These are phyloP conservation scores for Lepiota venenata DNA, from an alignment of 768 basidiomycete species.

Conservation along the genomic window DNA sequence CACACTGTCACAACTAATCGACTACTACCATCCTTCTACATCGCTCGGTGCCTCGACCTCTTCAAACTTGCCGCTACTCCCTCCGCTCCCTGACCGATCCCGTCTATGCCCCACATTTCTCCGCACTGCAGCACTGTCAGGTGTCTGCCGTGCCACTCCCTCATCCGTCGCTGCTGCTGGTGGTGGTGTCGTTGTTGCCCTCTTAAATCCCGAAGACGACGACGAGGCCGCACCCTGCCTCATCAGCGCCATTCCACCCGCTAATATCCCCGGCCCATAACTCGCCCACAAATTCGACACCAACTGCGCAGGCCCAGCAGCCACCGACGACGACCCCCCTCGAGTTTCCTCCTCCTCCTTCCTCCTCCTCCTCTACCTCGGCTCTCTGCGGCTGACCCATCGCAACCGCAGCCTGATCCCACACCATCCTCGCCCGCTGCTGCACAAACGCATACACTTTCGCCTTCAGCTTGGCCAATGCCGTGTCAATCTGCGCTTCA, in stretches of 20 bases:
- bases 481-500: slow-evolving; percentile 81
- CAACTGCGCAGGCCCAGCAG: slow-evolving; percentile 66
- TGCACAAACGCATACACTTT: slow-evolving; percentile 63
- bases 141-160: slow-evolving; percentile 34
- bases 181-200: slow-evolving; percentile 22
- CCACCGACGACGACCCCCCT: slow-evolving; percentile 43
- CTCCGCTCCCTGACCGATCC: slow-evolving; percentile 36
- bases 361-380: not conserved
- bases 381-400: slow-evolving; percentile 36
- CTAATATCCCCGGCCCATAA: slow-evolving; percentile 72
- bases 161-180: slow-evolving; percentile 54
- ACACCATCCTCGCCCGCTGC: slow-evolving; percentile 55
- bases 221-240: slow-evolving; percentile 46
- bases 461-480: slow-evolving; percentile 62
- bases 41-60: slow-evolving; percentile 73
- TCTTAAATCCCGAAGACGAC: slow-evolving; percentile 12
- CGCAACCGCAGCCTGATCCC: slow-evolving; percentile 58
- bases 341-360: slow-evolving; percentile 5
- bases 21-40: slow-evolving; percentile 53
- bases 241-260: slow-evolving; percentile 62
- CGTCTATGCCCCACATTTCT: slow-evolving; percentile 12
- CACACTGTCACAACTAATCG: no score
- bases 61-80: slow-evolving; percentile 52
- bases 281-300: slow-evolving; percentile 70
- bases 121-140: slow-evolving; percentile 23